A percentile compares a stretch with the other conserved stretches of the same genome.
Conservation (phyloP, 768 basidiomycete genomes). For the Sporobolomyces phaffii region DNA sequence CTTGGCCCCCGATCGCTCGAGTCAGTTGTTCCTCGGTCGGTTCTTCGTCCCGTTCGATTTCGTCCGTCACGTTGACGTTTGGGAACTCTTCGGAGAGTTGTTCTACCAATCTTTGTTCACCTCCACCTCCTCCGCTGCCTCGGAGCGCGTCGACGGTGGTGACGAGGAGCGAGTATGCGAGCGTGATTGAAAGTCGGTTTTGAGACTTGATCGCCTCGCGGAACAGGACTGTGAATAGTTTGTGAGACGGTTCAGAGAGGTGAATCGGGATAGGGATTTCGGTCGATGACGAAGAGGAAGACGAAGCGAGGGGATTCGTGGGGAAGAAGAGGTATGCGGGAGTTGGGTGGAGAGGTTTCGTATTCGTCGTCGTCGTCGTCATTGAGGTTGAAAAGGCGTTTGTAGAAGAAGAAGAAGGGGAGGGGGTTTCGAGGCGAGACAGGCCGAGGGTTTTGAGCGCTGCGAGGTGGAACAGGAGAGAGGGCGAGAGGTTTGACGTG, state of each 20-base stretch:
- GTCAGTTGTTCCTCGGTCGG: conserved; percentile 20
- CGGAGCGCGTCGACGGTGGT: conserved; percentile 11
- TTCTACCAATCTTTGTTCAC: conserved; percentile 7
- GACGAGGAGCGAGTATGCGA: conserved; percentile 31
- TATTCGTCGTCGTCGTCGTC: too few species aligned
- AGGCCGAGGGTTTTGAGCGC: conserved; percentile 16
- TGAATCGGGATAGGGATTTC: conserved; percentile 19
- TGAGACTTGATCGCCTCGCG: neutral
- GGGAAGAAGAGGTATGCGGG: conserved; percentile 28
- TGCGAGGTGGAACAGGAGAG: conserved; percentile 27
- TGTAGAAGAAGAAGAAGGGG: neutral
- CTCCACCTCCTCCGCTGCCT: too few species aligned
- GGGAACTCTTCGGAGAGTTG: conserved; percentile 28
- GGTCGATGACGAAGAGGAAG: neutral
- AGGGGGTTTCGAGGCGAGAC: neutral
- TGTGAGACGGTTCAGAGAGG: conserved; percentile 2
- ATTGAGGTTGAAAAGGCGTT: neutral
- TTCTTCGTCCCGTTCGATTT: conserved; percentile 20
- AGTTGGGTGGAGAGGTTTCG: neutral
- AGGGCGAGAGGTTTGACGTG: neutral
- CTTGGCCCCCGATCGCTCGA: conserved; percentile 30
- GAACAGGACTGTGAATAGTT: conserved; percentile 21
- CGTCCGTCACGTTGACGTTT: neutral
- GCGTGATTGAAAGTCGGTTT: conserved; percentile 17
- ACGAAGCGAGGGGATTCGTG: neutral